These are phyloP conservation scores for Rhinocladiella similis DNA, from an alignment of 2,329 filamentous ascomycete species.

Conservation along the genomic window DNA sequence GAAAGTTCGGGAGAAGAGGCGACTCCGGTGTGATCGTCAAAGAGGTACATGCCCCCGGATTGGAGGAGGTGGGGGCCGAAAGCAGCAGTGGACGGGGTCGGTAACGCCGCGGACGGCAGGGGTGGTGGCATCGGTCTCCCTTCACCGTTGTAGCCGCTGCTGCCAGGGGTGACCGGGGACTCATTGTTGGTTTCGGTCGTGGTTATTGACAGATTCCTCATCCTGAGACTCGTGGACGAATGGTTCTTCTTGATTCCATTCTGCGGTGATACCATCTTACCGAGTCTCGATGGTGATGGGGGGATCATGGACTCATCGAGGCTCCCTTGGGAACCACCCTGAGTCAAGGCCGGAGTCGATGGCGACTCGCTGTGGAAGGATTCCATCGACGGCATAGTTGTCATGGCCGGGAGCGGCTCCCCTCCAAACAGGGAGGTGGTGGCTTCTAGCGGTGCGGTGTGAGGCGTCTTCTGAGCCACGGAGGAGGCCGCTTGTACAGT, in stretches of 20 bases:
- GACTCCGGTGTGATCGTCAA: conserved; percentile 79
- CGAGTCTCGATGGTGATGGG: conserved; percentile 33
- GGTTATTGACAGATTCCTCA: conserved; percentile 69
- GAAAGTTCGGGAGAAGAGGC: conserved; percentile 50
- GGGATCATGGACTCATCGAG: conserved; percentile 37
- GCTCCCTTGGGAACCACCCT: conserved; percentile 47
- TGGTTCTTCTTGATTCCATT: conserved; percentile 63
- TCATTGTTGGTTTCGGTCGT: conserved; percentile 62
- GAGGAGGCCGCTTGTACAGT: conserved; percentile 33
- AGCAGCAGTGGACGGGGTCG: conserved; percentile 65
- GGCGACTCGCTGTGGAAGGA: conserved; percentile 42
- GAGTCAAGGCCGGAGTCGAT: conserved; percentile 42
- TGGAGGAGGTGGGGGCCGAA: conserved; percentile 59
- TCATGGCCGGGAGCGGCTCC: conserved; percentile 27
- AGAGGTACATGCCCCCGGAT: conserved; percentile 72
- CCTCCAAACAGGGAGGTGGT: conserved; percentile 17
- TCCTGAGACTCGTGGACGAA: conserved; percentile 69
- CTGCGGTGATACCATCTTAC: conserved; percentile 24
- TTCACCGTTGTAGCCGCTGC: conserved; percentile 61
- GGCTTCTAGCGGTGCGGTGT: conserved; percentile 9
- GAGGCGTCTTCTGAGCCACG: conserved; percentile 1
- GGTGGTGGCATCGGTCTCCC: conserved; percentile 48
- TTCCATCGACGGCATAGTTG: conserved; percentile 30
- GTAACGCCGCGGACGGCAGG: conserved; percentile 57
- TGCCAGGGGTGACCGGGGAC: conserved; percentile 74